Evolutionary conservation across 2,329 filamentous ascomycete genomes (phyloP).

Genomic region (Metarhizium brunneum): DNA sequence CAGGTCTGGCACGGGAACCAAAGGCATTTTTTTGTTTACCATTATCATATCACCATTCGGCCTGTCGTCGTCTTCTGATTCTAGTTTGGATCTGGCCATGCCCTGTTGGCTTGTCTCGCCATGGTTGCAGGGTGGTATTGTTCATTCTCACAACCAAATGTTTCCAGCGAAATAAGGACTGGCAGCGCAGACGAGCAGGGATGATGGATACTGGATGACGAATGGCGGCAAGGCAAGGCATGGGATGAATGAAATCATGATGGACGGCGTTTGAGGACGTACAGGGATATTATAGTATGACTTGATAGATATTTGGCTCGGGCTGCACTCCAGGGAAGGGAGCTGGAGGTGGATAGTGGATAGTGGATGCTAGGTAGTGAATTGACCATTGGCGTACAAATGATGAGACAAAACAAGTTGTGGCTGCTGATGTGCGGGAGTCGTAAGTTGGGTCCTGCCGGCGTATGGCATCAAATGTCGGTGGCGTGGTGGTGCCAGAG

Average conservation of each 20-base stretch:
- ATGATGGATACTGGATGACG: background rate
- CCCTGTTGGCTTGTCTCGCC: background rate
- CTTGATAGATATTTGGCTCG: background rate
- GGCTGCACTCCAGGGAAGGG: background rate
- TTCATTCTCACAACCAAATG: background rate
- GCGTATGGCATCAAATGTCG: too few species aligned
- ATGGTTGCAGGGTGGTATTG: background rate
- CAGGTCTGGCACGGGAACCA: slow-evolving; percentile 3
- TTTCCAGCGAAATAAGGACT: background rate
- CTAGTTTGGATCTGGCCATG: background rate
- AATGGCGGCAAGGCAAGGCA: background rate
- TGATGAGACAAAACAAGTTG: background rate
- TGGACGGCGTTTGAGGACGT: background rate
- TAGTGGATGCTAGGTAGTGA: background rate
- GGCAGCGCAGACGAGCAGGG: background rate
- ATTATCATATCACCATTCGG: background rate
- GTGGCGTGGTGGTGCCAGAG: too few species aligned
- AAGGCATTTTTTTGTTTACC: background rate
- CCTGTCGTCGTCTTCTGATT: background rate
- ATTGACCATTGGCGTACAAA: background rate
- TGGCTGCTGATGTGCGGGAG: too few species aligned
- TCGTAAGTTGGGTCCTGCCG: too few species aligned
- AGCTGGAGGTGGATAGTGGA: background rate
- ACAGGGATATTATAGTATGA: background rate
- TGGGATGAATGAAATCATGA: background rate